A percentile compares a stretch with the other conserved stretches of the same genome.
Conservation (phyloP, 2,329 filamentous ascomycete species). For the Calonectria fujianensis region DNA sequence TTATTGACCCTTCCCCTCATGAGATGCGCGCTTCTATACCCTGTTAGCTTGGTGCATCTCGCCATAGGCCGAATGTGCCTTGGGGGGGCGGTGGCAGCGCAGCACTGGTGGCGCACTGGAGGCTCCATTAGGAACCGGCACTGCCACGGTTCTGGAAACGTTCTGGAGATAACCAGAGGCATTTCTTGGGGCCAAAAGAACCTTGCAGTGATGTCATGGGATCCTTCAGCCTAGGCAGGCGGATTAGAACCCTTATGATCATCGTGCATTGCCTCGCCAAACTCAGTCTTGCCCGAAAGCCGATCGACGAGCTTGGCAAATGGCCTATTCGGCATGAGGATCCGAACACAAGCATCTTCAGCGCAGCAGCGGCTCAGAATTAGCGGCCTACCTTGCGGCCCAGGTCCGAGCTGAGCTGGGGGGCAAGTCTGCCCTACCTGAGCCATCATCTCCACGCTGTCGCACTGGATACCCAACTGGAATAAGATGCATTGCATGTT, state of each 20-base stretch:
- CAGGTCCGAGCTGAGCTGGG: not conserved
- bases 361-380: slow-evolving; percentile 15
- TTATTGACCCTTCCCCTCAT: slow-evolving; percentile 2
- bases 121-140: not conserved
- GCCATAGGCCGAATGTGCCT: slow-evolving; percentile 4
- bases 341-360: not conserved
- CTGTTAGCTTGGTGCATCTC: not conserved
- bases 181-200: not conserved
- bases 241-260: slow-evolving; percentile 8
- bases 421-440: not conserved
- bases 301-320: slow-evolving; percentile 1
- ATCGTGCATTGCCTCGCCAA: not conserved
- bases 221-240: slow-evolving; percentile 14
- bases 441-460: not conserved
- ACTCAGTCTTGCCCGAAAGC: not conserved
- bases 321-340: not conserved
- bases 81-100: slow-evolving; percentile 21
- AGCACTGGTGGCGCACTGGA: slow-evolving; percentile 2
- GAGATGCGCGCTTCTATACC: not conserved
- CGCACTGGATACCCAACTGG: slow-evolving; percentile 26
- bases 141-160: slow-evolving; percentile 10
- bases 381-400: not conserved
- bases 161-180: not conserved
- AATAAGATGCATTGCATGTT: not conserved
- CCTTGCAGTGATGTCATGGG: not conserved